A percentile compares a stretch with the other conserved stretches of the same genome.
phyloP scores from a whole-genome alignment of 2,329 filamentous ascomycete species.

The Cercospora sojina region DNA sequence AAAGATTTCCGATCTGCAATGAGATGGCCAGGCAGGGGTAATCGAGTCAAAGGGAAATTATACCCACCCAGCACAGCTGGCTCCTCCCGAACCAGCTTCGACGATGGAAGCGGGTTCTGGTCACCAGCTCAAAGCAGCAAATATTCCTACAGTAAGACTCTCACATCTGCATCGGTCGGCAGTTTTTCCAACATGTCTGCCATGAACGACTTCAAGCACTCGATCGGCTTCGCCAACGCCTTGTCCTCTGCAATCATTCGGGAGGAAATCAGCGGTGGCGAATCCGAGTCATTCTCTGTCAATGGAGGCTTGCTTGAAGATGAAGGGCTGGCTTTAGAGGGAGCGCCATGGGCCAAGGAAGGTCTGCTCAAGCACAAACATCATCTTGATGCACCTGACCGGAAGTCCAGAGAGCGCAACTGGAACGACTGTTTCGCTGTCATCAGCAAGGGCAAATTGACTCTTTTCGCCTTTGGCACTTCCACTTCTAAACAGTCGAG shows the following conservation, averaged over 20 bases:
- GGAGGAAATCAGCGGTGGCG: conserved; percentile 63
- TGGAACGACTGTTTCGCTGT: conserved; percentile 97
- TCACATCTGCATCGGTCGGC: conserved; percentile 88
- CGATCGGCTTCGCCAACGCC: conserved; percentile 95
- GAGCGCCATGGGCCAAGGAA: conserved; percentile 98
- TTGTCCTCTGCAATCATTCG: conserved; percentile 95
- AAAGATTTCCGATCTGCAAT: conserved; percentile 64
- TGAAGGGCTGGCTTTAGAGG: conserved; percentile 84
- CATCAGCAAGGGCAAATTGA: conserved; percentile 90
- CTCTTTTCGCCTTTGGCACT: conserved; percentile 88
- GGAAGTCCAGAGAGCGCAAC: conserved; percentile 87
- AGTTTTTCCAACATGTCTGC: conserved; percentile 74
- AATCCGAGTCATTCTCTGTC: conserved; percentile 38
- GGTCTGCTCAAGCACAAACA: conserved; percentile 95
- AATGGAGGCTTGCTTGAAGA: conserved; percentile 69
- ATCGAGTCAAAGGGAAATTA: conserved; percentile 73
- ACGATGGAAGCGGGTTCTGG: conserved; percentile 87
- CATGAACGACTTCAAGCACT: conserved; percentile 76
- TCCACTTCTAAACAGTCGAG: conserved; percentile 51
- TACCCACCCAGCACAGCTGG: conserved; percentile 78
- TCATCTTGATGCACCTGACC: conserved; percentile 85
- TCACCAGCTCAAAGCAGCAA: conserved; percentile 89
- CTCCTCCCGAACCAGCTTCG: conserved; percentile 90
- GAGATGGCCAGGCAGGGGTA: conserved; percentile 73
- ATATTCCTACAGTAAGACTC: conserved; percentile 84